Base-by-base conservation (phyloP, 2,329 filamentous ascomycete species). In the Xylariaceae sp. region DNA sequence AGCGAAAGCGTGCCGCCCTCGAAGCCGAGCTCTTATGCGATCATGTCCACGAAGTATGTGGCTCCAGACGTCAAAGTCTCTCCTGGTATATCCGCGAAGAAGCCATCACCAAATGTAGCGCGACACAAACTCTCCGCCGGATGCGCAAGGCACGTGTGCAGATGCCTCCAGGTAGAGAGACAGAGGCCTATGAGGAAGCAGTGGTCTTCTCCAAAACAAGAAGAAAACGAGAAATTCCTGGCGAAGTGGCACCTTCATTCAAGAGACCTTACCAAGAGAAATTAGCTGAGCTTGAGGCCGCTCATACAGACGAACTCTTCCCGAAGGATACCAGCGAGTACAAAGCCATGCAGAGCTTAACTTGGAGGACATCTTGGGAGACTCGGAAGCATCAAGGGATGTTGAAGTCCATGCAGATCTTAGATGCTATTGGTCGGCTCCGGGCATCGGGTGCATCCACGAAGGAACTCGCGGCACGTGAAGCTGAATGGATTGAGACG, bases 1-100 rank as follows among this genome's bases (percentile, higher is more conserved):
- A 68, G 1, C 76, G 83, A n/a, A 72, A 64, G 32, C 81, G 80
- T 34, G 60, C 71, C 17, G 71, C 77, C 4, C 59, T 86, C 4
- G 71, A 84, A 39, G 69, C 76, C 2, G 82, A 89, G 50, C 63
- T 85, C 3, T 60, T 71, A n/a, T 76, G 75, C 39, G 73, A 82
- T 4, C 76, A 73, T 53, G 63, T 83, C 3, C 68, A 72, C 31
- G 77, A 87, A 55, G 64, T 89, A 9, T 79, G 73, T 15, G 65
- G 33, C 33, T 17, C 30, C 6, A 7, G 4, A 6, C 30, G 8
- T 7, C 8, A n/a, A 32, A 11, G 6, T 11, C 6, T 11, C 6
- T 26, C 22, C 15, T 60, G 56, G 52, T 65, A 51, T 36, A 38
- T 47, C 9, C 72, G 77, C 30, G 75, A 78, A 39, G 60, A 63